These are phyloP conservation scores for Vigna reflexopilosa DNA, from an alignment of 306 rosid genomes.

Conservation along the genomic window DNA sequence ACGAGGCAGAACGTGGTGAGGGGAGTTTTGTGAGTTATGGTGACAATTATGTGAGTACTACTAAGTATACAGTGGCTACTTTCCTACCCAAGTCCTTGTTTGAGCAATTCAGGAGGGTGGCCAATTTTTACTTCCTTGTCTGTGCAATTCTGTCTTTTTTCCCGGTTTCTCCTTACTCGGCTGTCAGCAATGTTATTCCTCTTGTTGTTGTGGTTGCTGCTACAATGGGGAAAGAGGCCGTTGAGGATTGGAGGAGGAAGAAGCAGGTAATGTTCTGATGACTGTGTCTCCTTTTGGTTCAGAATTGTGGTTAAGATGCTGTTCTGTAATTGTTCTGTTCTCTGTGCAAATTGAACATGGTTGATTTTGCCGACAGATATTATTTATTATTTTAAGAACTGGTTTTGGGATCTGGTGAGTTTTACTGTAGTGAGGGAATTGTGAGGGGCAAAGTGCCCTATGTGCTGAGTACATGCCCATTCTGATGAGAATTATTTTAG, in stretches of 20 bases:
- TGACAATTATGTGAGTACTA: constrained; percentile 78
- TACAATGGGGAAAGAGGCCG: constrained; percentile 80
- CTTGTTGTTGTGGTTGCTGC: constrained; percentile 82
- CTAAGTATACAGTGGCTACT: constrained; percentile 73
- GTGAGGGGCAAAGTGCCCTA: constrained; percentile 8
- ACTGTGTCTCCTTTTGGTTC: constrained; percentile 1
- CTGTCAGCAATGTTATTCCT: constrained; percentile 78
- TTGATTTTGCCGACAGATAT: neutral
- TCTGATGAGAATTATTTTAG: neutral
- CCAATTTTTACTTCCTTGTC: constrained; percentile 82
- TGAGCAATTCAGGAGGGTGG: constrained; percentile 94
- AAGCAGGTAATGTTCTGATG: constrained; percentile 66
- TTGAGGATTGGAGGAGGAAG: constrained; percentile 83
- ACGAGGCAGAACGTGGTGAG: constrained; percentile 58
- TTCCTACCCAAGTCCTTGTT: constrained; percentile 86
- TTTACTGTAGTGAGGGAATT: neutral
- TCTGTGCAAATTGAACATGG: constrained; percentile 6
- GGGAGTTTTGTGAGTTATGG: constrained; percentile 52
- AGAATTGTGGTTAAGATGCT: constrained; percentile 26
- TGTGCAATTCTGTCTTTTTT: constrained; percentile 78
- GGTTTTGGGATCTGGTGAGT: constrained; percentile 17
- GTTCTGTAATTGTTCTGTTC: constrained; percentile 6
- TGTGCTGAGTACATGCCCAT: neutral
- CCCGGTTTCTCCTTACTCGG: constrained; percentile 79
- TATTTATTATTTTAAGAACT: neutral